Conservation (phyloP, 495 filamentous ascomycete species). For the Aspergillus cavernicola region DNA sequence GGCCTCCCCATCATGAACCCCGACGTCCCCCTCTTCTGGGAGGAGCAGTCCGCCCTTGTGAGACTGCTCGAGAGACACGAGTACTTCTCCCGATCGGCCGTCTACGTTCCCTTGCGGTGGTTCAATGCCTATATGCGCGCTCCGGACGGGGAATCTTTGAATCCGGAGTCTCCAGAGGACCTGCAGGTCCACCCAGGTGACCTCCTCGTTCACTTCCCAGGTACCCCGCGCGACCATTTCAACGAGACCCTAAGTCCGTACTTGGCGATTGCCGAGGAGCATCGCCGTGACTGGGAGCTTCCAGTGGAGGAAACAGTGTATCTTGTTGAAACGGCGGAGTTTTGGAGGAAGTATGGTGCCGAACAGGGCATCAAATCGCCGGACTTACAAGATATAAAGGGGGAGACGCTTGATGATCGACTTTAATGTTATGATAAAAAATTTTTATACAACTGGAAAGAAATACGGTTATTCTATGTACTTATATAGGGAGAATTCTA, state of each 20-base stretch:
- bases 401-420: background rate
- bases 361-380: background rate
- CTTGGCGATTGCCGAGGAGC: background rate
- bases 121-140: slow-evolving; percentile 2
- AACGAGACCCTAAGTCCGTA: background rate
- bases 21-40: slow-evolving; percentile 29
- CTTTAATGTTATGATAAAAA: background rate
- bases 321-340: background rate
- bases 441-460: background rate
- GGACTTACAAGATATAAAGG: background rate
- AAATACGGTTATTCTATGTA: background rate
- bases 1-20: slow-evolving; percentile 42
- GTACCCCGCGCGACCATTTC: background rate
- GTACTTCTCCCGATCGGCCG: slow-evolving; percentile 15
- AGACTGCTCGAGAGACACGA: slow-evolving; percentile 27
- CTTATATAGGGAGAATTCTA: too few relatives aligned
- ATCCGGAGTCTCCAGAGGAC: background rate
- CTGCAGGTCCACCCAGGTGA: background rate
- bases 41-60: slow-evolving; percentile 25
- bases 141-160: background rate
- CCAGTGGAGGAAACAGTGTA: background rate
- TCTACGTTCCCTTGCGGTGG: background rate
- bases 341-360: slow-evolving; percentile 2
- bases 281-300: background rate
- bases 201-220: slow-evolving; percentile 1